Evolutionary conservation across 2,329 filamentous ascomycete species (phyloP), one percentile per base, ranked within the genome.

Genomic region (Elsinoe arachidis): DNA sequence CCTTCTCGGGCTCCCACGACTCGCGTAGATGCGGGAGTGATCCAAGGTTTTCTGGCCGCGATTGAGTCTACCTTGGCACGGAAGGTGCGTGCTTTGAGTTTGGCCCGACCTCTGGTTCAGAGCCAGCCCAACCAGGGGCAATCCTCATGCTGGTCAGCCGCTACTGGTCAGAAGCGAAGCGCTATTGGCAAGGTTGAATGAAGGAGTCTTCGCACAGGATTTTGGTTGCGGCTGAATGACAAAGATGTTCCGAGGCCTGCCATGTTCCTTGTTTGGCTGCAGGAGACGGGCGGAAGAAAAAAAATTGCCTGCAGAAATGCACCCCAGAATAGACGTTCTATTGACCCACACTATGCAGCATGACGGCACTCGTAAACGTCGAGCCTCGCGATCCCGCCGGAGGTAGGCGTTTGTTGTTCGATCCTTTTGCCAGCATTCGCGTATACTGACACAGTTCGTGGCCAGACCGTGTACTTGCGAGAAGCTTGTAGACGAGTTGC

Each of bases 301-400:
- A 53, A 53, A 53, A 39, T 53, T 39, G 26, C 49, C 10, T 53
- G 33, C 33, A 37, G 35, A 46, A 46, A 46, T 46, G 41, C 33
- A 53, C 49, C 49, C 49, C 49, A 26, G 49, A 53, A 53, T 53
- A 53, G 49, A 53, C 49, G 49, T 53, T 51, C 34, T 53, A 53
- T 53, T 53, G 49, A 34, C 46, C 46, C 46, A 35, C 33, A 9
- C n/a, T 35, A 53, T 14, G 49, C 34, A 53, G 33, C 19, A 53
- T 53, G 49, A 53, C 49, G 49, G 33, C 19, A 53, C 26, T 9
- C n/a, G 19, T 15, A 53, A 51, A 53, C 34, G 49, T 53, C 49
- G 33, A 39, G 33, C 34, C 49, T 17, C 41, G 41, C 41, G 34
- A 53, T 38, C 12, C 49, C 33, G 17, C 33, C 15, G 15, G 3